These are phyloP conservation scores for Venustampulla echinocandica DNA, from an alignment of 495 filamentous ascomycete species.

Conservation along the genomic window DNA sequence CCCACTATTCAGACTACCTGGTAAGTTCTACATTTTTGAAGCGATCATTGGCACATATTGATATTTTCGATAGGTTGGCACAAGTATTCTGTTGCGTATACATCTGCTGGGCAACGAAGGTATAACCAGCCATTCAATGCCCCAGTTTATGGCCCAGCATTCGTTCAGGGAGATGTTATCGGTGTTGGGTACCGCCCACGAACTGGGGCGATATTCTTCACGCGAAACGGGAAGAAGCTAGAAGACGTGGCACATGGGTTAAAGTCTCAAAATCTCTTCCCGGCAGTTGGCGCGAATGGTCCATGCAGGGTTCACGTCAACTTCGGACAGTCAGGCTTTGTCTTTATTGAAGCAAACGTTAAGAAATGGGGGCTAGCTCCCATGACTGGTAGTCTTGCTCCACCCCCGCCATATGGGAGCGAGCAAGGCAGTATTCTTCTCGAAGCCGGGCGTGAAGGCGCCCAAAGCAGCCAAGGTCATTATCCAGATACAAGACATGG, in stretches of 20 bases:
- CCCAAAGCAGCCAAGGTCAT: slow-evolving; percentile 46
- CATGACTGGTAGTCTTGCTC: slow-evolving; percentile 89
- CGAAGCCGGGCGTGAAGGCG: slow-evolving; percentile 66
- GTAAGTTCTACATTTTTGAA: slow-evolving; percentile 35
- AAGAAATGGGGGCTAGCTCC: slow-evolving; percentile 99
- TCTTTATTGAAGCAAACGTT: slow-evolving; percentile 98
- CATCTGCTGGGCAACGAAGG: slow-evolving; percentile 75
- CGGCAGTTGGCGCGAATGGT: slow-evolving; percentile 87
- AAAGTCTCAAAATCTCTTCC: slow-evolving; percentile 94
- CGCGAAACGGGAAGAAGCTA: slow-evolving; percentile 92
- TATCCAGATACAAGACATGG: slow-evolving; percentile 42
- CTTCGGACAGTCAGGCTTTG: slow-evolving; percentile 94
- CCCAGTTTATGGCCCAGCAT: slow-evolving; percentile 70
- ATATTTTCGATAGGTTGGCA: slow-evolving; percentile 58
- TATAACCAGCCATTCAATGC: slow-evolving; percentile 83
- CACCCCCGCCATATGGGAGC: slow-evolving; percentile 91
- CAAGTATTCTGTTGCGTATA: slow-evolving; percentile 83
- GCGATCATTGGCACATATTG: slow-evolving; percentile 9
- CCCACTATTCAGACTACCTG: slow-evolving; percentile 86
- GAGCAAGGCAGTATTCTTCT: slow-evolving; percentile 93
- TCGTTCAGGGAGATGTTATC: slow-evolving; percentile 88
- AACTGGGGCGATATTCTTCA: slow-evolving; percentile 95
- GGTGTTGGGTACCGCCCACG: slow-evolving; percentile 92
- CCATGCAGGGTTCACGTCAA: slow-evolving; percentile 92
- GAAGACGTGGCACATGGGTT: slow-evolving; percentile 91